Base-by-base conservation (phyloP, 148 eudicot species). In the Linanthus parryae region DNA sequence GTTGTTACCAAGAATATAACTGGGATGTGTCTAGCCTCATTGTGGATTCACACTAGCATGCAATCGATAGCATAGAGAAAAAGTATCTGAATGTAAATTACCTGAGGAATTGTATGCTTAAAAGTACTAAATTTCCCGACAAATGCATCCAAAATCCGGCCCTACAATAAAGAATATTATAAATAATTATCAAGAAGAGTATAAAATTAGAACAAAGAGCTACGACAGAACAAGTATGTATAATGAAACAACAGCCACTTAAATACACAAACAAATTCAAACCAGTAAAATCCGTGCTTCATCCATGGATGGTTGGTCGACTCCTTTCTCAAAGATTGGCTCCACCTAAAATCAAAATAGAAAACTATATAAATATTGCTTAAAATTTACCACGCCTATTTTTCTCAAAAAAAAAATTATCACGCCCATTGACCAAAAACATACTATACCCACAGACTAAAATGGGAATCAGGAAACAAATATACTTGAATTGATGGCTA, bases 91-190 rank as follows among this genome's bases (percentile, higher is more conserved):
- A 19, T 28, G 13, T 7, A 12, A 57, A 41, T 23, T 65, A 88
- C 96, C 96, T 88, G 98, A 27, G 98, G 98, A 65, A 92, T 81
- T 15, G 83, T 73, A 31, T 70, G 94, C 73, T 87, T 92, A 63
- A 87, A 87, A 26, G 94, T 81, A 63, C 83, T 92, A 68, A 92
- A 92, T 71, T 87, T 92, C 30, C 98, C 98, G 41, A 92, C 90
- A 73, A 92, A 92, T 56, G 98, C 90, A 81, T 92, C 98, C 86
- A 92, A 73, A 62, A 92, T 92, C 36, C 94, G 80, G 18, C 90
- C 89, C 96, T 88, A 57, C 36, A 71, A 15, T 23, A 13, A 30
- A 41, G 61, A 56, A 21, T 31, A 30, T 28, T 26, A 44, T 23
- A 45, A 59, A 44, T 29, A 28, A 64, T 26, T 45, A 19, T 24